A percentile compares a stretch with the other conserved stretches of the same genome.
These are phyloP conservation scores for Lepiota subincarnata DNA, from an alignment of 768 basidiomycete species.

Conservation along the genomic window DNA sequence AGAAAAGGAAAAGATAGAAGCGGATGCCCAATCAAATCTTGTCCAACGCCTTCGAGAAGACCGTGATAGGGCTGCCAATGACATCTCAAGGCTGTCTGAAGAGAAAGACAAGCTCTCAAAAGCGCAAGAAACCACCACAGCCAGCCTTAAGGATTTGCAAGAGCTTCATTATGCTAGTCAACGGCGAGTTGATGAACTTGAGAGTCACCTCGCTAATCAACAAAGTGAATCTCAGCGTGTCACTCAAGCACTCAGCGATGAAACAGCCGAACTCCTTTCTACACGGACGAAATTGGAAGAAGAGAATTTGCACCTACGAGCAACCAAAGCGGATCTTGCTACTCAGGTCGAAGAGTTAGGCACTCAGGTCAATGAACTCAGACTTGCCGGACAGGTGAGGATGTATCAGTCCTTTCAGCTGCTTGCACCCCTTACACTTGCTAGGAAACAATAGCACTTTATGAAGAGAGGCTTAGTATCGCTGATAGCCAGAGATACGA, in stretches of 20 bases:
- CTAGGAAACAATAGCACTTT: conserved; percentile 91
- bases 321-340: conserved; percentile 61
- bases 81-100: neutral
- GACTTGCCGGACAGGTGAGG: conserved; percentile 81
- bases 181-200: conserved; percentile 10
- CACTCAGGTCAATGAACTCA: conserved; percentile 76
- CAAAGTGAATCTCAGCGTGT: conserved; percentile 1
- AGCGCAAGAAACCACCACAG: conserved; percentile 6
- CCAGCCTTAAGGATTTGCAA: conserved; percentile 1
- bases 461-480: conserved; percentile 80
- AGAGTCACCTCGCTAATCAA: neutral
- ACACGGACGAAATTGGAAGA: conserved; percentile 48
- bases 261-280: conserved; percentile 37
- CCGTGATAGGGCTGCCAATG: neutral
- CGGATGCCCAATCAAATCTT: conserved; percentile 22
- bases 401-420: neutral
- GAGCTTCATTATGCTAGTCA: neutral
- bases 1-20: conserved; percentile 26
- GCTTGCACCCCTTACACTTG: neutral
- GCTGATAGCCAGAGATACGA: conserved; percentile 75
- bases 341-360: conserved; percentile 58
- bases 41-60: neutral
- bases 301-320: conserved; percentile 34
- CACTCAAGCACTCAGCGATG: conserved; percentile 22
- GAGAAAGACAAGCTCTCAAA: conserved; percentile 9